Conservation (phyloP, 2,329 filamentous ascomycete species). For the Pseudogymnoascus sp. region DNA sequence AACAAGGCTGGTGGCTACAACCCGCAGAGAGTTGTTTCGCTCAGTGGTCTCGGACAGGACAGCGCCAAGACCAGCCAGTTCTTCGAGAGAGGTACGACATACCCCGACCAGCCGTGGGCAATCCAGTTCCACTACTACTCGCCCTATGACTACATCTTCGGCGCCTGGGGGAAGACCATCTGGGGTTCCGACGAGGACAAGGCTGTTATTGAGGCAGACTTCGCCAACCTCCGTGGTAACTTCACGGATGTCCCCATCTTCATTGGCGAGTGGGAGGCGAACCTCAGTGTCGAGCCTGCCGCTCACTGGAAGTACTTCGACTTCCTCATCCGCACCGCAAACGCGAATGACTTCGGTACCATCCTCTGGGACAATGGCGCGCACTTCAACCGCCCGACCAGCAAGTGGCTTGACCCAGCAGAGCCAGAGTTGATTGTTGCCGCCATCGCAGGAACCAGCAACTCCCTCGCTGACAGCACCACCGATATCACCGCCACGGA, state of each 20-base stretch:
- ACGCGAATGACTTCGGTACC: conserved; percentile 41
- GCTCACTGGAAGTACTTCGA: conserved; percentile 53
- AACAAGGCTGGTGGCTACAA: conserved; percentile 49
- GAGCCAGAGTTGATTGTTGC: conserved; percentile 41
- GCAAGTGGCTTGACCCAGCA: conserved; percentile 43
- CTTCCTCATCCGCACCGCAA: conserved; percentile 41
- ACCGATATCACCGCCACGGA: conserved; percentile 37
- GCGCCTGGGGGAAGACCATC: conserved; percentile 51
- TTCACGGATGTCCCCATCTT: conserved; percentile 48
- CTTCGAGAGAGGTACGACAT: conserved; percentile 42
- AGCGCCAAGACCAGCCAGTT: conserved; percentile 45
- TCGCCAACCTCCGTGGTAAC: conserved; percentile 44
- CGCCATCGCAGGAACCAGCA: conserved; percentile 36
- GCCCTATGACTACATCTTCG: conserved; percentile 43
- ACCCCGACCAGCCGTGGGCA: conserved; percentile 47
- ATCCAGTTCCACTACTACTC: conserved; percentile 57
- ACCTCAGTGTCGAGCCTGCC: conserved; percentile 43
- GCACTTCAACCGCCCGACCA: conserved; percentile 42
- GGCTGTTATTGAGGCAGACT: conserved; percentile 39
- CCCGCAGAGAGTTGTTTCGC: conserved; percentile 45
- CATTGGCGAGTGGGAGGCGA: conserved; percentile 50
- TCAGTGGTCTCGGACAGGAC: conserved; percentile 46
- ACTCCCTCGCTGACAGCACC: conserved; percentile 46
- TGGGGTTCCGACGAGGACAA: conserved; percentile 51
- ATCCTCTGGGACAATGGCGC: conserved; percentile 57